These are phyloP conservation scores for Prinsepia uniflora DNA, from an alignment of 306 rosid genomes.

Conservation along the genomic window DNA sequence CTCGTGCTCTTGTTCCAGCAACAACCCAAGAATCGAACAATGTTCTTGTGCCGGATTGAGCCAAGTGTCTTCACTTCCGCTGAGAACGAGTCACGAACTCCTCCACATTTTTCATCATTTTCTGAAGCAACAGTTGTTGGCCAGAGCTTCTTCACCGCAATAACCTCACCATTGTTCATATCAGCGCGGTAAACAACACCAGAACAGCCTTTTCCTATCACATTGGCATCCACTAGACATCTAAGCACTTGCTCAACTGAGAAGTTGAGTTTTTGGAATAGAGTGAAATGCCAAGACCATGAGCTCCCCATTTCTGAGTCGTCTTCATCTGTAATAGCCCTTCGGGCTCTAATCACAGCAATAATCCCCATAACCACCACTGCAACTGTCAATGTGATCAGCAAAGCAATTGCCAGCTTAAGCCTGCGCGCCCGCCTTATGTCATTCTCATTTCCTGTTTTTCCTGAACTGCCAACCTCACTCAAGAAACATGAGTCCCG, in stretches of 20 bases:
- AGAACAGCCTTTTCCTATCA: conserved; percentile 87
- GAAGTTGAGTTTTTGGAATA: conserved; percentile 85
- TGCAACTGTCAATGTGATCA: conserved; percentile 57
- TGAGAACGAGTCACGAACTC: conserved; percentile 76
- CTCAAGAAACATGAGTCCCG: conserved; percentile 57
- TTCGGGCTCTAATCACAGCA: conserved; percentile 73
- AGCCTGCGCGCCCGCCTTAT: conserved; percentile 49
- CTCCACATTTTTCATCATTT: conserved; percentile 51
- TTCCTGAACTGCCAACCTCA: conserved; percentile 33
- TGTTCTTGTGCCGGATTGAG: conserved; percentile 89
- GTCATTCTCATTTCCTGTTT: conserved; percentile 32
- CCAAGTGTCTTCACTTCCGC: conserved; percentile 82
- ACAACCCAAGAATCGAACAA: conserved; percentile 81
- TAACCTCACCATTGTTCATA: conserved; percentile 62
- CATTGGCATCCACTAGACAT: conserved; percentile 65
- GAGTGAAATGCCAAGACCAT: conserved; percentile 91
- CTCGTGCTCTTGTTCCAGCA: conserved; percentile 75
- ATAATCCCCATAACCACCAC: conserved; percentile 70
- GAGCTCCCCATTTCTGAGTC: conserved; percentile 80
- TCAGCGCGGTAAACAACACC: conserved; percentile 89
- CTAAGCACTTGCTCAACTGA: conserved; percentile 69
- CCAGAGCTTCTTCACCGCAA: conserved; percentile 97
- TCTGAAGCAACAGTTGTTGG: conserved; percentile 52
- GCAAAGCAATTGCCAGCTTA: conserved; percentile 67
- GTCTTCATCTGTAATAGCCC: conserved; percentile 44